Conservation (phyloP, 306 rosid species). For the Glycine latifolia region DNA sequence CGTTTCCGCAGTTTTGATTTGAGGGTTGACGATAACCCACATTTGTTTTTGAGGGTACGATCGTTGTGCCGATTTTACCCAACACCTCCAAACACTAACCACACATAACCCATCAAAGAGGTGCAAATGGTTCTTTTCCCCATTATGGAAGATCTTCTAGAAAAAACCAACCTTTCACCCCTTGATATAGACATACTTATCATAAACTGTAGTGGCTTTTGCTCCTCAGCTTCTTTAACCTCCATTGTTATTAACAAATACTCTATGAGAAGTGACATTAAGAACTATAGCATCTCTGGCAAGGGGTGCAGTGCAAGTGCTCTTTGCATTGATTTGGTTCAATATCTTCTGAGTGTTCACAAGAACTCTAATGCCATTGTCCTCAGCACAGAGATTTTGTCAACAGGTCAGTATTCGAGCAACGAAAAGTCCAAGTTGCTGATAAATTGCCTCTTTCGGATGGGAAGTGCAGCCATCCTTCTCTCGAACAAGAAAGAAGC, state of each 20-base stretch:
- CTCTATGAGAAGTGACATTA: slow-evolving; percentile 69
- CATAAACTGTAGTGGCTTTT: slow-evolving; percentile 77
- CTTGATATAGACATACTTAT: slow-evolving; percentile 70
- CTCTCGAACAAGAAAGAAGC: slow-evolving; percentile 70
- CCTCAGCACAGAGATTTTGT: slow-evolving; percentile 80
- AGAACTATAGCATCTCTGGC: slow-evolving; percentile 79
- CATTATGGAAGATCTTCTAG: slow-evolving; percentile 68
- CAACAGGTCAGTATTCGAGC: slow-evolving; percentile 79
- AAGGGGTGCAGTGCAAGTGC: slow-evolving; percentile 96
- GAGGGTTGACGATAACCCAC: no score
- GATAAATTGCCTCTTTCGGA: slow-evolving; percentile 77
- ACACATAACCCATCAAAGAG: slow-evolving; percentile 70
- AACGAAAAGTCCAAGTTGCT: slow-evolving; percentile 68
- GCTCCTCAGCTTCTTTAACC: slow-evolving; percentile 74
- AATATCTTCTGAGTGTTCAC: slow-evolving; percentile 60
- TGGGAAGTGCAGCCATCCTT: slow-evolving; percentile 86
- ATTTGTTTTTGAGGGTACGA: no score
- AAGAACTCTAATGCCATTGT: slow-evolving; percentile 67
- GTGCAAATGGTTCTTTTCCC: slow-evolving; percentile 76
- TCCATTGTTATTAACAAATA: slow-evolving; percentile 75
- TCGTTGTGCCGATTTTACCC: no score
- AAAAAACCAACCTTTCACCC: slow-evolving; percentile 67
- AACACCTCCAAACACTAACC: slow-evolving; percentile 74
- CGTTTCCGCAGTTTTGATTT: no score
- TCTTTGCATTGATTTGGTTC: slow-evolving; percentile 63